Evolutionary conservation across 2,329 filamentous ascomycete species (phyloP).

Genomic region (Ophiosphaerella herpotricha): DNA sequence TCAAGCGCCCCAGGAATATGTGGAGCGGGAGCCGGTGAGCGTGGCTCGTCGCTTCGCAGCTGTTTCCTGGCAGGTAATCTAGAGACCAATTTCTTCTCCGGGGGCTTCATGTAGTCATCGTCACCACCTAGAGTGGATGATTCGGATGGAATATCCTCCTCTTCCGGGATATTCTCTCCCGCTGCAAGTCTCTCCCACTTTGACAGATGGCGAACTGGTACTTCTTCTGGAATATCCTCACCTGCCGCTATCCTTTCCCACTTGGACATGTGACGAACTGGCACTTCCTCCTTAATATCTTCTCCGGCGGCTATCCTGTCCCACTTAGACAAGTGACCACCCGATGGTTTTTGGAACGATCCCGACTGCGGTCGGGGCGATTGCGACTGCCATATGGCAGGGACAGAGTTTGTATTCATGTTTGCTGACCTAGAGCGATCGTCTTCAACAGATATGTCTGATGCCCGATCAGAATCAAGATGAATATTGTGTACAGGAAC

Average conservation of each 20-base stretch:
- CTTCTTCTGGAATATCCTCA: neutral
- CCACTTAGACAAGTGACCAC: neutral
- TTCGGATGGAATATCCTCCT: conserved; percentile 40
- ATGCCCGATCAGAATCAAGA: neutral
- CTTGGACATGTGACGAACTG: neutral
- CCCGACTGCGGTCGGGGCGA: neutral
- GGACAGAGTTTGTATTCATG: neutral
- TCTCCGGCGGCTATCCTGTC: neutral
- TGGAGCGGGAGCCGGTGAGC: conserved; percentile 21
- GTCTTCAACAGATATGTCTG: conserved; percentile 7
- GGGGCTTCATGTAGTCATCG: conserved; percentile 34
- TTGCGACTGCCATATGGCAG: neutral
- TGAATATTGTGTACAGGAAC: neutral
- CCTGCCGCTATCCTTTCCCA: neutral
- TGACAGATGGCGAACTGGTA: neutral
- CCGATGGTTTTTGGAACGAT: neutral
- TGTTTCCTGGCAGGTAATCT: conserved; percentile 22
- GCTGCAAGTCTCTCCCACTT: neutral
- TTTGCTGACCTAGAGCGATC: neutral
- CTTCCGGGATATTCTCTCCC: conserved; percentile 15
- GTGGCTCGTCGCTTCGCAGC: conserved; percentile 21
- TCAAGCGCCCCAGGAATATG: conserved; percentile 43
- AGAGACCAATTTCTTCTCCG: conserved; percentile 31
- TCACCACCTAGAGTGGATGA: conserved; percentile 40
- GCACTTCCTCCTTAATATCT: conserved; percentile 3